These are phyloP conservation scores for Funneliformis caledonium DNA, from an alignment of 371 early-diverging fungal genomes.

Conservation along the genomic window DNA sequence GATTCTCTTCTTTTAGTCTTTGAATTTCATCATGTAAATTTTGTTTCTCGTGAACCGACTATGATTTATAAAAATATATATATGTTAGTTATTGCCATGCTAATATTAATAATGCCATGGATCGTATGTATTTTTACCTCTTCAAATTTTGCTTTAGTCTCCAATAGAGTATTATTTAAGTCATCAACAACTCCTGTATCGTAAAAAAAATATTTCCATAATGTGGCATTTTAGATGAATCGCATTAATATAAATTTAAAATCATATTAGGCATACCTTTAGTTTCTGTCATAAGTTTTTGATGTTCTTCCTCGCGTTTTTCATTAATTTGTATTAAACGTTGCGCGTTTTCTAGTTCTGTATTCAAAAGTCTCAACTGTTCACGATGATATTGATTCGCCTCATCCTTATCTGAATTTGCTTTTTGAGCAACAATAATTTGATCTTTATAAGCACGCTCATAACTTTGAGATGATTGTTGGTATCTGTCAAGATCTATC, in stretches of 20 bases:
- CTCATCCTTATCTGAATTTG: background rate
- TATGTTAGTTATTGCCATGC: too few species aligned
- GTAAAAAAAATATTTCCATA: background rate
- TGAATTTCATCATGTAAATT: background rate
- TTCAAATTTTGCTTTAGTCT: background rate
- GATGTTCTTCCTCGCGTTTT: background rate
- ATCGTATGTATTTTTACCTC: background rate
- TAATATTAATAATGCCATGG: background rate
- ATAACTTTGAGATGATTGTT: background rate
- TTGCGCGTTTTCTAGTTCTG: background rate
- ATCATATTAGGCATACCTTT: background rate
- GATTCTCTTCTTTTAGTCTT: constrained; percentile 6
- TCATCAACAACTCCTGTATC: background rate
- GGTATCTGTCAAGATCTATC: background rate
- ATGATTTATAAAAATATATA: background rate
- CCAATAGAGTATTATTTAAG: background rate
- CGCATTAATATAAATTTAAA: background rate
- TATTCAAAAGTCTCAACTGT: background rate
- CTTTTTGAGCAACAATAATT: background rate
- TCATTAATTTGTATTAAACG: constrained; percentile 1
- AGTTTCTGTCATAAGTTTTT: background rate
- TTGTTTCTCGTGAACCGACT: background rate
- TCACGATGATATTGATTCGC: background rate
- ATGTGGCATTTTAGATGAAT: background rate
- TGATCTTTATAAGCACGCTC: constrained; percentile 25